These are phyloP conservation scores for Petunia axillaris DNA, from an alignment of 257 asterid genomes.

Conservation along the genomic window DNA sequence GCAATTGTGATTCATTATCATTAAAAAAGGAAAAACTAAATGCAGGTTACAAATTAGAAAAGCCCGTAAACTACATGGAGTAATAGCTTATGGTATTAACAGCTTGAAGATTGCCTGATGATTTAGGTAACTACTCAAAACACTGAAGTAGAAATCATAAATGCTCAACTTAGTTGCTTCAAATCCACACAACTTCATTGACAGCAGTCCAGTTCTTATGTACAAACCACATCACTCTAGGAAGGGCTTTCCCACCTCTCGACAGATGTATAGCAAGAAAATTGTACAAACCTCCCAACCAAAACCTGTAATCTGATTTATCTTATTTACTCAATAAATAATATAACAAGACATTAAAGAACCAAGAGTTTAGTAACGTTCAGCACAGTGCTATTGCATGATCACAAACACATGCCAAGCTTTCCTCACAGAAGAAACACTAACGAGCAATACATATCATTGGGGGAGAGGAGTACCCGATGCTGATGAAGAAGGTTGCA, in stretches of 20 bases:
- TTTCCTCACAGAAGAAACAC: constrained; percentile 19
- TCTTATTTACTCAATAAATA: constrained; percentile 17
- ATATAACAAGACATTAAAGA: not conserved
- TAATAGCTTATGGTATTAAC: not conserved
- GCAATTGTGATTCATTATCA: not conserved
- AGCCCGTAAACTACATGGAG: not conserved
- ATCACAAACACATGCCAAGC: constrained; percentile 5
- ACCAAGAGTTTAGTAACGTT: not conserved
- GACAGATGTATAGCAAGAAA: constrained; percentile 4
- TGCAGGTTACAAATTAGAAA: not conserved
- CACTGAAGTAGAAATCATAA: not conserved
- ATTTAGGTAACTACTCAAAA: constrained; percentile 1
- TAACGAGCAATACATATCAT: constrained; percentile 23
- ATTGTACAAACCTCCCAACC: not conserved
- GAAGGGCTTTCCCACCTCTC: not conserved
- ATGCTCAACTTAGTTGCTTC: constrained; percentile 18
- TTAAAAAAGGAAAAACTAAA: not conserved
- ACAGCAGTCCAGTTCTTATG: constrained; percentile 10
- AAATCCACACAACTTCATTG: constrained; percentile 8
- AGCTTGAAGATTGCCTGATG: constrained; percentile 11
- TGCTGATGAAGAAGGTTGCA: constrained; percentile 69
- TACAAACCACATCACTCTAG: constrained; percentile 13
- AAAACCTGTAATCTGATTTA: constrained; percentile 1
- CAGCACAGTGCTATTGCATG: constrained; percentile 2
- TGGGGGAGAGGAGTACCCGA: constrained; percentile 52